A percentile compares a stretch with the other conserved stretches of the same genome.
Conservation (phyloP, 2,329 filamentous ascomycete species). For the Monosporascus sp. region DNA sequence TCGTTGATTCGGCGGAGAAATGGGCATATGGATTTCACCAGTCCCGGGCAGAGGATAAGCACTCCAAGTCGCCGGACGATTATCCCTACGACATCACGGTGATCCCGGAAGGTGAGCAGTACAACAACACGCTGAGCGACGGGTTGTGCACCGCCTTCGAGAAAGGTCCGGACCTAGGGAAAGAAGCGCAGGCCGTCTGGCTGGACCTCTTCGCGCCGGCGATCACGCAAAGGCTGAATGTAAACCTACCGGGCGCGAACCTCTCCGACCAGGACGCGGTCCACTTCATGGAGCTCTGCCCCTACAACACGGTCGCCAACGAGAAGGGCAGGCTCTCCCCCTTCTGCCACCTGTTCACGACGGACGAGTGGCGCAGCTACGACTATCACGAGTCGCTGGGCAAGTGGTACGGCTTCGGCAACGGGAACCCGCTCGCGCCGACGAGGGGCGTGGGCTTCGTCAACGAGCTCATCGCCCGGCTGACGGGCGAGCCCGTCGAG, state of each 20-base stretch:
- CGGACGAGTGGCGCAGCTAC: slow-evolving; percentile 69
- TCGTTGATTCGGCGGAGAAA: slow-evolving; percentile 67
- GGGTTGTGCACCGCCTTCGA: slow-evolving; percentile 68
- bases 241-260: slow-evolving; percentile 61
- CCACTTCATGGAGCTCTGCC: slow-evolving; percentile 81
- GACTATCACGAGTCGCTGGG: slow-evolving; percentile 74
- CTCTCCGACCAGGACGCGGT: slow-evolving; percentile 59
- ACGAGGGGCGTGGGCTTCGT: slow-evolving; percentile 84
- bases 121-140: slow-evolving; percentile 81
- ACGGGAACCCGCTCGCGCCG: slow-evolving; percentile 71
- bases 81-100: slow-evolving; percentile 55
- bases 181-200: slow-evolving; percentile 52
- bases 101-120: slow-evolving; percentile 59
- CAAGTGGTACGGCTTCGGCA: slow-evolving; percentile 80
- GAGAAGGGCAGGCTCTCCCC: slow-evolving; percentile 50
- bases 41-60: slow-evolving; percentile 37
- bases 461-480: slow-evolving; percentile 79
- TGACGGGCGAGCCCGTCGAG: slow-evolving; percentile 62
- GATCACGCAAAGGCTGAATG: slow-evolving; percentile 65
- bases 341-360: slow-evolving; percentile 73
- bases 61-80: slow-evolving; percentile 34
- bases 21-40: slow-evolving; percentile 71
- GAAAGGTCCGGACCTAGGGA: slow-evolving; percentile 44
- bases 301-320: slow-evolving; percentile 73
- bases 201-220: slow-evolving; percentile 56